phyloP scores from a whole-genome alignment of 768 basidiomycete species.

The Coprinopsis sp. region DNA sequence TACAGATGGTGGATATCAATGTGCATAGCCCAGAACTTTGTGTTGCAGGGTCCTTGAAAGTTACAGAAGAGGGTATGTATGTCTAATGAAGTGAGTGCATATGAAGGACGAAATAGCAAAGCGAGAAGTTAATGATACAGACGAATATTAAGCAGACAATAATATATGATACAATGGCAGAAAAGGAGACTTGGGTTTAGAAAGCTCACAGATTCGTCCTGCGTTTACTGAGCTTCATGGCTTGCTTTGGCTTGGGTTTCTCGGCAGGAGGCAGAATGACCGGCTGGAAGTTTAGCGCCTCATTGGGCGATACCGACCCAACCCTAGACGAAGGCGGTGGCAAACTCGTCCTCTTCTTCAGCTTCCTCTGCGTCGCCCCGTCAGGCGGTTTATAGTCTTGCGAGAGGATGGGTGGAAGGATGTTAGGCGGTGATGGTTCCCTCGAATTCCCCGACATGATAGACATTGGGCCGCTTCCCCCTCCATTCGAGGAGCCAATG shows the following conservation, averaged over 20 bases:
- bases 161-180: background rate
- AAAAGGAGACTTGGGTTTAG: background rate
- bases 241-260: slow-evolving; percentile 14
- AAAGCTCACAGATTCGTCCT: slow-evolving; percentile 28
- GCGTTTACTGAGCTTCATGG: slow-evolving; percentile 41
- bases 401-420: slow-evolving; percentile 6
- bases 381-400: slow-evolving; percentile 8
- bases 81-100: no score
- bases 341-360: slow-evolving; percentile 21
- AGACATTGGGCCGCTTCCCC: no score
- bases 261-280: slow-evolving; percentile 13
- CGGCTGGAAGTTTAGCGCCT: slow-evolving; percentile 16
- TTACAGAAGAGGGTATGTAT: no score
- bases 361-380: slow-evolving; percentile 20
- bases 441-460: no score
- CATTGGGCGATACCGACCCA: background rate
- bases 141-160: no score
- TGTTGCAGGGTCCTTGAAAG: no score
- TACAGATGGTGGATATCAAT: no score
- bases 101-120: background rate
- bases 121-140: background rate
- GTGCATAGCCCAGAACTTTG: no score
- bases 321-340: background rate
- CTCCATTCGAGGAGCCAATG: no score
- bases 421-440: slow-evolving; percentile 10